Conservation (phyloP, 1,284 basidiomycete species). For the Taiwanofungus camphoratus region DNA sequence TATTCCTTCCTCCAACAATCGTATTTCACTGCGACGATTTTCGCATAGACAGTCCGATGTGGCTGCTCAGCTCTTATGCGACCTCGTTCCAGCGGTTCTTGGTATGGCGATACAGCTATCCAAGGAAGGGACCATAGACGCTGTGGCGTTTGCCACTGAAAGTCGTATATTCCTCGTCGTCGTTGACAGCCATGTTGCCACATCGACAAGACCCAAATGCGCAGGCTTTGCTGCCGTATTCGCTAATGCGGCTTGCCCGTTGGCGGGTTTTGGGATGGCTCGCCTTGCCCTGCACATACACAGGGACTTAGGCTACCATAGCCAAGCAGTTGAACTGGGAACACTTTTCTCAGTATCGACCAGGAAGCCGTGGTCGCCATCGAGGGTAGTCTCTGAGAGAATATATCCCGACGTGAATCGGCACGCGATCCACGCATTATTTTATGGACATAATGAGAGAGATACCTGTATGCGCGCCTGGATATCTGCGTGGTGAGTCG, state of each 20-base stretch:
- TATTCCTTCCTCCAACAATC: no score
- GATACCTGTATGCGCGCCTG: constrained; percentile 6
- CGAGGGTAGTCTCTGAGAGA: not conserved
- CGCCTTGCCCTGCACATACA: constrained; percentile 1
- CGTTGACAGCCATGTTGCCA: not conserved
- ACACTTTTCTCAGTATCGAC: not conserved
- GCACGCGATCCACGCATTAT: not conserved
- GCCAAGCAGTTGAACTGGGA: not conserved
- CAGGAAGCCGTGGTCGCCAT: not conserved
- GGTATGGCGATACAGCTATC: not conserved
- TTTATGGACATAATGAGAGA: not conserved
- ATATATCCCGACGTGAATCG: not conserved
- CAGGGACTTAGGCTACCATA: not conserved
- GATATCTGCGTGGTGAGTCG: constrained; percentile 5
- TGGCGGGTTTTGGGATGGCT: constrained; percentile 1
- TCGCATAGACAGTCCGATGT: not conserved
- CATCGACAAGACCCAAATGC: not conserved
- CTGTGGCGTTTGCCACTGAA: not conserved
- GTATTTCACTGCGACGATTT: not conserved
- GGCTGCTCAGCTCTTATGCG: not conserved
- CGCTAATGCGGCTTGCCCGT: not conserved
- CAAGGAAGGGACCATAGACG: not conserved
- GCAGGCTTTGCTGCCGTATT: not conserved
- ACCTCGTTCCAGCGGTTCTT: not conserved
- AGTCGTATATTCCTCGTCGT: not conserved